These are phyloP conservation scores for Akanthomyces dipterigenus DNA, from an alignment of 2,329 filamentous ascomycete genomes.

Conservation along the genomic window DNA sequence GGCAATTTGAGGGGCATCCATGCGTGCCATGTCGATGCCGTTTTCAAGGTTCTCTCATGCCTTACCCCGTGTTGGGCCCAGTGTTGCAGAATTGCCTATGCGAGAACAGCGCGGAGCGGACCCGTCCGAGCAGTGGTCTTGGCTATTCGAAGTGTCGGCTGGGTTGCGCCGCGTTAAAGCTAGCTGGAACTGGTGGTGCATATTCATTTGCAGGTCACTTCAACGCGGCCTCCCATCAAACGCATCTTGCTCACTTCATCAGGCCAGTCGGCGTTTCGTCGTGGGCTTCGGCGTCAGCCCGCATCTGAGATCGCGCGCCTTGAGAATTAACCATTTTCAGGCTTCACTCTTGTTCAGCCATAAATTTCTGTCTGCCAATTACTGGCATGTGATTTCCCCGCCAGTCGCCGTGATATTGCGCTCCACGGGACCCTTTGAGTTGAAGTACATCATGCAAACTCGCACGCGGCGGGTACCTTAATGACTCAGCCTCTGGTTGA, in stretches of 20 bases:
- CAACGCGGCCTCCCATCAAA: neutral
- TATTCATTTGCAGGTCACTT: neutral
- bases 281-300: neutral
- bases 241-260: neutral
- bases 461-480: neutral
- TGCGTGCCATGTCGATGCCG: neutral
- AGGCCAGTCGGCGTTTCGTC: neutral
- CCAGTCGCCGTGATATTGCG: neutral
- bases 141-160: neutral
- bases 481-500: neutral
- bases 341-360: neutral
- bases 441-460: neutral
- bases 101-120: neutral
- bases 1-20: conserved; percentile 5
- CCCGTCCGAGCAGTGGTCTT: neutral
- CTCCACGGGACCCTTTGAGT: neutral
- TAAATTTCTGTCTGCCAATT: neutral
- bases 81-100: conserved; percentile 10
- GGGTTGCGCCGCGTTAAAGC: neutral
- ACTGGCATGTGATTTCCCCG: neutral
- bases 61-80: conserved; percentile 9
- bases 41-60: conserved; percentile 11
- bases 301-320: neutral
- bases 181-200: neutral
- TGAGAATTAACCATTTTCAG: neutral